Conservation (phyloP, 768 basidiomycete genomes). For the Dictyophora rubrovolvata region DNA sequence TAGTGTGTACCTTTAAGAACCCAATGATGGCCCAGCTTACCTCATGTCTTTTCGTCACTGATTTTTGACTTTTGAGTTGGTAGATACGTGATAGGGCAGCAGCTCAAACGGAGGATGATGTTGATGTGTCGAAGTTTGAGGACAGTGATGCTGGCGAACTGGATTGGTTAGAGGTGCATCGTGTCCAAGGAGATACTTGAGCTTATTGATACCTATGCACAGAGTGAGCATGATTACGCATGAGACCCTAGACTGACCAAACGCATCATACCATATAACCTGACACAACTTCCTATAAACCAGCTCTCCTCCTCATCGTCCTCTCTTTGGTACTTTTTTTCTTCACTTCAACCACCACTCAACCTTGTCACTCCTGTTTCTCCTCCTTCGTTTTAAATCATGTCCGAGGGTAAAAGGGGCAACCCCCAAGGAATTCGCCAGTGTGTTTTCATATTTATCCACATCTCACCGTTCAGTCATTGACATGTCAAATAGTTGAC, state of each 20-base stretch:
- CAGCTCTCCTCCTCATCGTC: neutral
- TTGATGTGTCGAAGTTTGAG: neutral
- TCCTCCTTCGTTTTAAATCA: conserved; percentile 33
- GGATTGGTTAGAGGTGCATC: neutral
- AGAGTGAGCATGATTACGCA: neutral
- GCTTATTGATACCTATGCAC: neutral
- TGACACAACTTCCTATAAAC: neutral
- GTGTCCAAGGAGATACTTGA: neutral
- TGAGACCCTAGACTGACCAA: neutral
- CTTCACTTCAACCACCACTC: conserved; percentile 44
- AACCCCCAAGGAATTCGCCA: conserved; percentile 86
- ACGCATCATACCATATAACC: neutral
- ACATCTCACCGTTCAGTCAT: neutral
- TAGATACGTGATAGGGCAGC: neutral
- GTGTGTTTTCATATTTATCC: conserved; percentile 31
- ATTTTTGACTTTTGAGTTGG: neutral
- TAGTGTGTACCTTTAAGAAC: too few relatives aligned
- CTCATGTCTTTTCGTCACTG: too few relatives aligned
- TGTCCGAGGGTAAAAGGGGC: conserved; percentile 75
- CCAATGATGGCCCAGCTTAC: too few relatives aligned
- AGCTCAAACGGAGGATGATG: neutral
- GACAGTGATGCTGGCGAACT: neutral
- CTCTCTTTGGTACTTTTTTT: conserved; percentile 20
- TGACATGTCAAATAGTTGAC: conserved; percentile 45
- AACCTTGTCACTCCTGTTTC: conserved; percentile 27